Percentiles rank a stretch among this genome's conserved stretches.
phyloP scores from a whole-genome alignment of 495 filamentous ascomycete genomes.

The Aspergillus olivimuriae region DNA sequence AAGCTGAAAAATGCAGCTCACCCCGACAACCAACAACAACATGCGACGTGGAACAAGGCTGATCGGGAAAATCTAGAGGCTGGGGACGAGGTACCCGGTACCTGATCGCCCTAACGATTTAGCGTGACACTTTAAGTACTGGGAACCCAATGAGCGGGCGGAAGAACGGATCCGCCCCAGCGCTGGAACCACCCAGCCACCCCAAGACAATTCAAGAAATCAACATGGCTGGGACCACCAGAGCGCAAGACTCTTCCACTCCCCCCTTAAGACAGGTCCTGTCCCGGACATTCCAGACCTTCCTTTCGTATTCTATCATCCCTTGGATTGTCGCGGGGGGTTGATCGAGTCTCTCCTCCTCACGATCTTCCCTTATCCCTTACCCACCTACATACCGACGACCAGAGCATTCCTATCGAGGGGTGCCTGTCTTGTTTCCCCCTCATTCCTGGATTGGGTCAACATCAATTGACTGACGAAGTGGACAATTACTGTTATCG shows the following conservation, averaged over 20 bases:
- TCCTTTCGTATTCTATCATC: slow-evolving; percentile 5
- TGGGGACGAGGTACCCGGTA: slow-evolving; percentile 6
- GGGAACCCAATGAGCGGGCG: slow-evolving; percentile 8
- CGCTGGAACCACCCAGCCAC: neutral
- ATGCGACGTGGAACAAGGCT: too few relatives aligned
- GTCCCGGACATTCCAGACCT: slow-evolving; percentile 2
- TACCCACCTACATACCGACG: too few relatives aligned
- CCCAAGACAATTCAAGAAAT: slow-evolving; percentile 5
- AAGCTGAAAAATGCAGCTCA: neutral
- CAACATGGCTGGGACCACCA: slow-evolving; percentile 20
- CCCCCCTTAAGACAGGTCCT: neutral
- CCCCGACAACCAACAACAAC: too few relatives aligned
- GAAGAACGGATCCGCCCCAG: neutral
- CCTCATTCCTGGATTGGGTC: too few relatives aligned
- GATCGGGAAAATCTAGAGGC: slow-evolving; percentile 13
- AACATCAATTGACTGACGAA: too few relatives aligned
- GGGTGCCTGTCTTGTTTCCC: too few relatives aligned
- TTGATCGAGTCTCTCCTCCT: too few relatives aligned
- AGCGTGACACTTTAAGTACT: slow-evolving; percentile 15
- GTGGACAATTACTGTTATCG: too few relatives aligned
- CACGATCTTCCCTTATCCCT: too few relatives aligned
- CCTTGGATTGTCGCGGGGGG: slow-evolving; percentile 7
- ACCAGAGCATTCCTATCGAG: too few relatives aligned
- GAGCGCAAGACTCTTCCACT: neutral
- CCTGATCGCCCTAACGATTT: slow-evolving; percentile 7